Percentiles rank a stretch among this genome's conserved stretches.
Conservation (phyloP, 306 rosid species). For the Myrica gale region DNA sequence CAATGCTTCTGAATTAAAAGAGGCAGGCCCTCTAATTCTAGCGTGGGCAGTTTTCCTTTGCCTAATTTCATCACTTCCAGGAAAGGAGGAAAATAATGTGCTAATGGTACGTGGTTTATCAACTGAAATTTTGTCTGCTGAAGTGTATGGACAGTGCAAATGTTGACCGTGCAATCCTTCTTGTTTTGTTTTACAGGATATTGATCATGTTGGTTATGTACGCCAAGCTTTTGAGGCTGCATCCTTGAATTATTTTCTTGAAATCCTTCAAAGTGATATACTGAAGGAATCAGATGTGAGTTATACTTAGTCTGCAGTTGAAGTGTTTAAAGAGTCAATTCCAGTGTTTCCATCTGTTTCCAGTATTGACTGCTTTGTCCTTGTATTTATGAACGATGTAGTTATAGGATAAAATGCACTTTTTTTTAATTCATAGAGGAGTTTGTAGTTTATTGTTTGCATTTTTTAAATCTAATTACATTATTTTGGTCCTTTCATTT, state of each 20-base stretch:
- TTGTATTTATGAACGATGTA: conserved; percentile 24
- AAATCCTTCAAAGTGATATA: conserved; percentile 71
- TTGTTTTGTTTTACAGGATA: conserved; percentile 54
- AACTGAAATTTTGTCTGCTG: conserved; percentile 23
- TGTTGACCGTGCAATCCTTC: conserved; percentile 26
- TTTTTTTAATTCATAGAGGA: neutral
- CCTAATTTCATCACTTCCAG: conserved; percentile 75
- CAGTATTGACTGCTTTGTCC: conserved; percentile 7
- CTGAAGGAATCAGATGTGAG: conserved; percentile 83
- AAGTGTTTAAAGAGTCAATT: conserved; percentile 21
- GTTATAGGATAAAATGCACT: conserved; percentile 6
- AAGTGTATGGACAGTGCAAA: conserved; percentile 15
- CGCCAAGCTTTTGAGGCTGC: conserved; percentile 84
- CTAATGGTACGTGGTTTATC: conserved; percentile 54
- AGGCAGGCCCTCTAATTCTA: conserved; percentile 76
- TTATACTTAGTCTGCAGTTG: conserved; percentile 31
- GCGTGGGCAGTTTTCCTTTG: conserved; percentile 95
- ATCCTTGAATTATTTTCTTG: conserved; percentile 60
- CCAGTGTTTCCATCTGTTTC: conserved; percentile 19
- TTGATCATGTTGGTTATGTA: conserved; percentile 89
- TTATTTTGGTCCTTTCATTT: neutral
- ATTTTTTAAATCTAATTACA: neutral
- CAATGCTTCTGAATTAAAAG: conserved; percentile 65
- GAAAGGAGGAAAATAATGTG: conserved; percentile 59
- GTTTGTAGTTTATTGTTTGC: conserved; percentile 17